Base-by-base conservation (phyloP, 257 asterid genomes). In the Scutellaria baicalensis region DNA sequence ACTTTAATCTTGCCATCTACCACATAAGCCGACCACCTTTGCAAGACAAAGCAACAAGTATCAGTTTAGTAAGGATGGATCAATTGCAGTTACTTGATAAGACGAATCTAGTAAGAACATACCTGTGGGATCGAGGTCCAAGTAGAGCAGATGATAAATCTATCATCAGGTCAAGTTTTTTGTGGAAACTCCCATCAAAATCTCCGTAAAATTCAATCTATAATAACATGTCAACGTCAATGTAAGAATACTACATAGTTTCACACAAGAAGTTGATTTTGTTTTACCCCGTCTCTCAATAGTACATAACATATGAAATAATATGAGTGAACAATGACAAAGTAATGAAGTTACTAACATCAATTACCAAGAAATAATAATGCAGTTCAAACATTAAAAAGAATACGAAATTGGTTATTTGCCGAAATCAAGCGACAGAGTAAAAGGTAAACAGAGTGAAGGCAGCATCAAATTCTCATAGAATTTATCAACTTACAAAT, bases 181-280 rank as follows among this genome's bases (percentile, higher is more conserved):
- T 93, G 84, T 91, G 96, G 86, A 93, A 91, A 84, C 96, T 91
- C 71, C 95, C 97, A 47, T 93, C 99, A 54, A 91, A 89, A 78
- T 93, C 99, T 72, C 97, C 99, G 71, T 89, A 93, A 75, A 93
- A 93, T 63, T 93, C 99, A 73, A 93, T 87, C 99, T 91, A 84
- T 69, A 71, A n/a, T 44, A 49, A 59, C 18, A n/a, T n/a, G n/a
- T n/a, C n/a, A 66, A 68, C n/a, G 38, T 33, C 6, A 14, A 6
- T 58, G 14, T 9, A 31, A 12, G 42, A 6, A 12, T 51, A 6
- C 12, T 9, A 3, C 4, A 52, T 9, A 21, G 10, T 21, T 54
- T 13, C 60, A 21, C 60, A 54, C 39, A 21, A 21, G 59, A 20
- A 9, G 59, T 21, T 54, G 59, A 54, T 17, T 9, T 20, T 9